phyloP scores from a whole-genome alignment of 2,329 filamentous ascomycete species.

The Alternaria sp. region DNA sequence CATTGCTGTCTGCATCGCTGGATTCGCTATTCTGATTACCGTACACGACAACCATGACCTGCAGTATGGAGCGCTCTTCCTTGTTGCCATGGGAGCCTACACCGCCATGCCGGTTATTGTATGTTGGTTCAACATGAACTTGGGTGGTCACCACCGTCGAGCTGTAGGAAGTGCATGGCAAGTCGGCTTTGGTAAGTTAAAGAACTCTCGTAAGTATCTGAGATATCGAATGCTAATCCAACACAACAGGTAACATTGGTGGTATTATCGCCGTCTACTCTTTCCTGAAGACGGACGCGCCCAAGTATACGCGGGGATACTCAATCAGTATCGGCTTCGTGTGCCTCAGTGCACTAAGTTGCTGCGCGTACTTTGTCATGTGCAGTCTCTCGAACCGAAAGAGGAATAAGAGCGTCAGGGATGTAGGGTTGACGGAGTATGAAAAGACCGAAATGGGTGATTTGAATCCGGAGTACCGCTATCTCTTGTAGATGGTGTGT shows the following conservation, averaged over 20 bases:
- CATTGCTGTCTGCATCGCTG: slow-evolving; percentile 72
- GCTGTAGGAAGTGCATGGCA: slow-evolving; percentile 59
- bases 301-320: slow-evolving; percentile 74
- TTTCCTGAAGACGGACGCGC: slow-evolving; percentile 65
- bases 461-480: slow-evolving; percentile 65
- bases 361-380: slow-evolving; percentile 64
- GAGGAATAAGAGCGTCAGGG: slow-evolving; percentile 56
- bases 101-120: slow-evolving; percentile 85
- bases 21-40: slow-evolving; percentile 75
- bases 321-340: slow-evolving; percentile 78
- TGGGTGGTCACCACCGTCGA: slow-evolving; percentile 58
- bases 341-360: slow-evolving; percentile 68
- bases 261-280: slow-evolving; percentile 60
- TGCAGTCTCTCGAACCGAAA: slow-evolving; percentile 67
- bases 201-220: not conserved
- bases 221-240: not conserved
- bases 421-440: slow-evolving; percentile 63
- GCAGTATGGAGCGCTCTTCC: slow-evolving; percentile 81
- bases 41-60: slow-evolving; percentile 71
- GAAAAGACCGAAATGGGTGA: slow-evolving; percentile 69
- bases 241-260: slow-evolving; percentile 54
- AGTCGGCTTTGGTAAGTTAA: slow-evolving; percentile 38
- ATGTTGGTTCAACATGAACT: slow-evolving; percentile 64
- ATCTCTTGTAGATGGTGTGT: slow-evolving; percentile 55
- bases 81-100: slow-evolving; percentile 81